A percentile compares a stretch with the other conserved stretches of the same genome.
Conservation (phyloP, 768 basidiomycete genomes). For the Tubosaeta brunneosetosa region DNA sequence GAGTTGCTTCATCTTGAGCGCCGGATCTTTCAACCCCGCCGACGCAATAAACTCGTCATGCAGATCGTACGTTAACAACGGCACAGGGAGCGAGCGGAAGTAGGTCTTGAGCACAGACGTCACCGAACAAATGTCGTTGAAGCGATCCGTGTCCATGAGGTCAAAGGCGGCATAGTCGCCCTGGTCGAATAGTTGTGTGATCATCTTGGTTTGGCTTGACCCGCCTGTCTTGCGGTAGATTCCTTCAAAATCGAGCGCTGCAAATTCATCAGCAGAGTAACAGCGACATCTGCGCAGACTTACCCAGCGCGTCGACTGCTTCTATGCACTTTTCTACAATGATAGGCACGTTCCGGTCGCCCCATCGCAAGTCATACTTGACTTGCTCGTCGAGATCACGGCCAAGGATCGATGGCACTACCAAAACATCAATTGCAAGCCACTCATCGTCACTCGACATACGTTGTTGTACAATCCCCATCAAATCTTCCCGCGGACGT, state of each 20-base stretch:
- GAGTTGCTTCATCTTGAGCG: conserved; percentile 55
- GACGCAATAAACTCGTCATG: conserved; percentile 88
- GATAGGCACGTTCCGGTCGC: conserved; percentile 66
- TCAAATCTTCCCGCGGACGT: conserved; percentile 29
- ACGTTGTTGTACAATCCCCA: conserved; percentile 21
- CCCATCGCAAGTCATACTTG: conserved; percentile 54
- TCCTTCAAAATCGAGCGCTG: conserved; percentile 93
- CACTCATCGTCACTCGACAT: conserved; percentile 2
- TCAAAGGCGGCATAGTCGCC: conserved; percentile 90
- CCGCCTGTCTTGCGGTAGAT: conserved; percentile 98
- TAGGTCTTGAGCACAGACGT: conserved; percentile 97
- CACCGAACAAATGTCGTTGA: conserved; percentile 96
- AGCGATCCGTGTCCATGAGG: conserved; percentile 77
- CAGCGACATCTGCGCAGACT: conserved; percentile 20
- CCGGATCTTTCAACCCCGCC: conserved; percentile 61
- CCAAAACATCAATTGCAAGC: conserved; percentile 13
- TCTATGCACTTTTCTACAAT: conserved; percentile 96
- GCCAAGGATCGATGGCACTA: conserved; percentile 91
- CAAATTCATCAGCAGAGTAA: neutral
- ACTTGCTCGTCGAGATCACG: conserved; percentile 85
- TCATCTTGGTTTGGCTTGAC: conserved; percentile 83
- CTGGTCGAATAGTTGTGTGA: conserved; percentile 91
- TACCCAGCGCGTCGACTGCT: conserved; percentile 85
- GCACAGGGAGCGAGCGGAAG: conserved; percentile 88
- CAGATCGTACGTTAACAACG: conserved; percentile 84